These are phyloP conservation scores for Solanum medicagineum DNA, from an alignment of 257 asterid species.

Conservation along the genomic window DNA sequence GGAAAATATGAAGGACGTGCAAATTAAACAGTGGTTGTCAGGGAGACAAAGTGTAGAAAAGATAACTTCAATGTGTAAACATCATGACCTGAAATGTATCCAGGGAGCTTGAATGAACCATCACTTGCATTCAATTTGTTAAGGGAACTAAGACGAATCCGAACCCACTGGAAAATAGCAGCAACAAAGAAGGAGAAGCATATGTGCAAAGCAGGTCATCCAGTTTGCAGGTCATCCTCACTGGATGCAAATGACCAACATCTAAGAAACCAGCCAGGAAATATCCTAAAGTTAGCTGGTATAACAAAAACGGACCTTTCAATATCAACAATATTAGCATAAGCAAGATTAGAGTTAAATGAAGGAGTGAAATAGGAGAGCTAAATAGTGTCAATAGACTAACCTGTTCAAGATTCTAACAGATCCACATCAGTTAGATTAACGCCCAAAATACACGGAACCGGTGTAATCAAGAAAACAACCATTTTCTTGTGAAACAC, in stretches of 20 bases:
- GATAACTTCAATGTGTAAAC: slow-evolving; percentile 4
- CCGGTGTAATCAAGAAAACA: too few relatives aligned
- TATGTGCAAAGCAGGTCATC: slow-evolving; percentile 47
- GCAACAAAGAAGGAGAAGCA: slow-evolving; percentile 57
- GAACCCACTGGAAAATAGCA: slow-evolving; percentile 49
- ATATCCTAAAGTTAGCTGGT: slow-evolving; percentile 7
- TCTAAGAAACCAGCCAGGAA: not conserved
- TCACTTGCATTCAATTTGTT: slow-evolving; percentile 32
- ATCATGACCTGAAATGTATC: slow-evolving; percentile 22
- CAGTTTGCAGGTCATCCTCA: slow-evolving; percentile 49
- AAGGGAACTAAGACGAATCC: slow-evolving; percentile 40
- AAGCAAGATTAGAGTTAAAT: too few relatives aligned
- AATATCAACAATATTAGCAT: slow-evolving; percentile 27
- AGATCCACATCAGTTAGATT: too few relatives aligned
- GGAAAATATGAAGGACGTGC: slow-evolving; percentile 90
- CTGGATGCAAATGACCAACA: slow-evolving; percentile 35
- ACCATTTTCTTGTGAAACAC: too few relatives aligned
- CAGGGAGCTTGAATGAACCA: slow-evolving; percentile 43
- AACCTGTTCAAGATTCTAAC: too few relatives aligned
- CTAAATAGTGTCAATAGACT: too few relatives aligned
- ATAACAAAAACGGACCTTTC: slow-evolving; percentile 48
- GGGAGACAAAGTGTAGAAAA: not conserved
- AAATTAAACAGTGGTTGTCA: slow-evolving; percentile 30
- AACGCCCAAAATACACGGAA: too few relatives aligned
- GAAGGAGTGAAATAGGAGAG: too few relatives aligned